phyloP scores from a whole-genome alignment of 2,329 filamentous ascomycete species.

The Colletotrichum horii region DNA sequence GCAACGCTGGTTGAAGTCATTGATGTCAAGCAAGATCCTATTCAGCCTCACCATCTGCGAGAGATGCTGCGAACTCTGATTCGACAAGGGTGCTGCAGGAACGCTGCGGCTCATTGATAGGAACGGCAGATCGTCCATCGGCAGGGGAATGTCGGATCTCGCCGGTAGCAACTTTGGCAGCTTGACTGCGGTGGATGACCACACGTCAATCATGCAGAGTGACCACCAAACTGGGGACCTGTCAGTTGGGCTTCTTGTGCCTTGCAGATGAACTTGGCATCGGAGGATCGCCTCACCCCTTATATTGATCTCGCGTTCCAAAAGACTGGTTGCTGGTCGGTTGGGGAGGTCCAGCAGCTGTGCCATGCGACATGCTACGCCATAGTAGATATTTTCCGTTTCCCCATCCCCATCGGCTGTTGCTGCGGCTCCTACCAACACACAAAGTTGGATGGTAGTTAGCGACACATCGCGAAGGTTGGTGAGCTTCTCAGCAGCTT shows the following conservation, averaged over 20 bases:
- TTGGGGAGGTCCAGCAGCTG: constrained; percentile 39
- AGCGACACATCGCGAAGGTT: constrained; percentile 40
- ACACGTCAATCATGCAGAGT: constrained; percentile 27
- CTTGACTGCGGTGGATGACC: constrained; percentile 28
- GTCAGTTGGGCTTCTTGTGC: constrained; percentile 4
- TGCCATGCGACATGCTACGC: constrained; percentile 38
- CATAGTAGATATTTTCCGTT: constrained; percentile 43
- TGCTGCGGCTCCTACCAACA: constrained; percentile 39
- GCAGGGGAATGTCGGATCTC: constrained; percentile 31
- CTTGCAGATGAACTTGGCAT: constrained; percentile 10
- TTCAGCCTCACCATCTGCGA: constrained; percentile 33
- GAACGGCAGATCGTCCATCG: constrained; percentile 41
- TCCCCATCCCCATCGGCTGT: constrained; percentile 39
- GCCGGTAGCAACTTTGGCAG: constrained; percentile 25
- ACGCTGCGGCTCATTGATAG: constrained; percentile 20
- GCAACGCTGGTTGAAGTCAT: constrained; percentile 40
- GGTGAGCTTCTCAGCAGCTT: constrained; percentile 29
- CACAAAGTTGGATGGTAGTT: constrained; percentile 41
- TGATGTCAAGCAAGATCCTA: constrained; percentile 41
- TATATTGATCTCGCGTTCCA: constrained; percentile 39
- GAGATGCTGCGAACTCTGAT: constrained; percentile 28
- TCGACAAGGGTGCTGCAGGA: not conserved
- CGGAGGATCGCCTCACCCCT: constrained; percentile 24
- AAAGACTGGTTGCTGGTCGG: constrained; percentile 24
- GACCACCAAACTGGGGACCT: constrained; percentile 25